Evolutionary conservation across 768 basidiomycete genomes (phyloP).

Genomic region (Pleurotus djamor): DNA sequence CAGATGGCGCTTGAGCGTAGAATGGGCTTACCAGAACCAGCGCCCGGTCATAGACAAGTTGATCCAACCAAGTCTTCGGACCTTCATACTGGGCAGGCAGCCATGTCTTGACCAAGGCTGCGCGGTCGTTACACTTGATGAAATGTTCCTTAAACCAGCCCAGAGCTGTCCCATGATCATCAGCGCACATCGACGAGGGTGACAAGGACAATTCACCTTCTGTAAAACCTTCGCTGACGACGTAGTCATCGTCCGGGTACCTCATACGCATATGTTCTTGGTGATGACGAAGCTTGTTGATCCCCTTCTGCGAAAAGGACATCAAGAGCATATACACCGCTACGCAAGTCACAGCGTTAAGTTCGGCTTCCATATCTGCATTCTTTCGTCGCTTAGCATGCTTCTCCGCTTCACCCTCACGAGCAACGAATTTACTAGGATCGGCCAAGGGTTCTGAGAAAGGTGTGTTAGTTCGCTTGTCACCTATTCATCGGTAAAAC

Average conservation of each 20-base stretch:
- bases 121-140: constrained; percentile 91
- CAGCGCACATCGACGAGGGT: constrained; percentile 3
- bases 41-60: constrained; percentile 91
- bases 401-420: constrained; percentile 71
- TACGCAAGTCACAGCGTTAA: constrained; percentile 81
- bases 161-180: constrained; percentile 47
- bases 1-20: background rate
- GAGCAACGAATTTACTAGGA: constrained; percentile 69
- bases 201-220: constrained; percentile 47
- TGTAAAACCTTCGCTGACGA: constrained; percentile 77
- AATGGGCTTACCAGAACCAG: constrained; percentile 66
- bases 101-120: constrained; percentile 87
- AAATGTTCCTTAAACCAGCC: constrained; percentile 94
- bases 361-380: constrained; percentile 78
- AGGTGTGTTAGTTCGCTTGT: background rate
- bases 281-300: constrained; percentile 74
- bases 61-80: constrained; percentile 82
- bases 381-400: constrained; percentile 67
- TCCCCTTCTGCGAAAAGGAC: constrained; percentile 91
- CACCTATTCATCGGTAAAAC: background rate
- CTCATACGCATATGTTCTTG: constrained; percentile 84
- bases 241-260: constrained; percentile 71
- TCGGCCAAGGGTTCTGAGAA: constrained; percentile 74
- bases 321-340: constrained; percentile 90
- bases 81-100: constrained; percentile 80